Percentiles rank a stretch among this genome's conserved stretches.
These are phyloP conservation scores for Echinochloa phyllopogon DNA, from an alignment of 176 grass and related monocot species.

Conservation along the genomic window DNA sequence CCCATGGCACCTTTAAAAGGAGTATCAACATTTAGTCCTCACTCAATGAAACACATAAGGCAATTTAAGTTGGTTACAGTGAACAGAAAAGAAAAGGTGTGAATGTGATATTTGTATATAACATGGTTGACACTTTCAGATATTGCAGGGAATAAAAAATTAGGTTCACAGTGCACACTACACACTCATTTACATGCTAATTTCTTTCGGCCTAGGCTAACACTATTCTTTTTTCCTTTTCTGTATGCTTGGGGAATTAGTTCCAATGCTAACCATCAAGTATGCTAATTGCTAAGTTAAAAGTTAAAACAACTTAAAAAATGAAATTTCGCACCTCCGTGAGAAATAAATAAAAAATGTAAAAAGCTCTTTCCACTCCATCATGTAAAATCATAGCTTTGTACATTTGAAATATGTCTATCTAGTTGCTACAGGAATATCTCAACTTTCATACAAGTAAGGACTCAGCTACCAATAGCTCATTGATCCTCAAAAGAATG, in stretches of 20 bases:
- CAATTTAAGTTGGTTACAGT: not conserved
- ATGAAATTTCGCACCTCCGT: not conserved
- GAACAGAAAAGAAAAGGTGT: slow-evolving; percentile 8
- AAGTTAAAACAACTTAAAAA: slow-evolving; percentile 29
- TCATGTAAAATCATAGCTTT: slow-evolving; percentile 9
- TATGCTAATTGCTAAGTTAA: not conserved
- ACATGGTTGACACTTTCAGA: not conserved
- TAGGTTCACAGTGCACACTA: not conserved
- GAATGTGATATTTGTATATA: not conserved
- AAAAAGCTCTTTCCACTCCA: slow-evolving; percentile 4
- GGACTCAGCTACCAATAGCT: slow-evolving; percentile 54
- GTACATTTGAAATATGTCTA: slow-evolving; percentile 28
- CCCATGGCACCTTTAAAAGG: not conserved
- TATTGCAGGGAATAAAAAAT: not conserved
- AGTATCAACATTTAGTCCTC: not conserved
- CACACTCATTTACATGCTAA: not conserved
- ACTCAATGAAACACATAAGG: not conserved
- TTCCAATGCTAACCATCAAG: not conserved
- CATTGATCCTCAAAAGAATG: slow-evolving; percentile 63
- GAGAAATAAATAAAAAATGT: slow-evolving; percentile 37
- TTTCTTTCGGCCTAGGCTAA: not conserved
- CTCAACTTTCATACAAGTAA: slow-evolving; percentile 38
- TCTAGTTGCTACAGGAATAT: not conserved
- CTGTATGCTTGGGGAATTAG: not conserved
- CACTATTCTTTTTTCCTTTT: not conserved